Evolutionary conservation across 495 filamentous ascomycete genomes (phyloP).

Genomic region (Bacidia rubella): DNA sequence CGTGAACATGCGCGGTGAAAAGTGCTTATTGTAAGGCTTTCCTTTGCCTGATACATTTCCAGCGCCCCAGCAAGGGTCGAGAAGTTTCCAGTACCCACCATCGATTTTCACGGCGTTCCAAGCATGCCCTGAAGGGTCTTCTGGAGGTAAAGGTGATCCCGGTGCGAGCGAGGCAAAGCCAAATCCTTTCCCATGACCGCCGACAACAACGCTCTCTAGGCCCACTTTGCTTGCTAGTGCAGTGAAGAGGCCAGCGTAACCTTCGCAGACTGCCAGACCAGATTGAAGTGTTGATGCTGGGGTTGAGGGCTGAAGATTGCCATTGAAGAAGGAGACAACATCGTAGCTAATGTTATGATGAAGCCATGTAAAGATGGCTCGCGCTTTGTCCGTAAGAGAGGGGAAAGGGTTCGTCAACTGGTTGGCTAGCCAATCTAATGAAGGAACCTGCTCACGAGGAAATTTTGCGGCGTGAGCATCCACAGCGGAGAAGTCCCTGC

Average conservation of each 20-base stretch:
- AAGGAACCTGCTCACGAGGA: conserved; percentile 39
- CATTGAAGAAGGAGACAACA: conserved; percentile 57
- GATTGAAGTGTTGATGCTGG: conserved; percentile 51
- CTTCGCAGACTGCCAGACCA: conserved; percentile 80
- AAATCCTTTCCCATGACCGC: conserved; percentile 79
- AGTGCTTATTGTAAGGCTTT: conserved; percentile 48
- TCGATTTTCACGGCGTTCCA: conserved; percentile 92
- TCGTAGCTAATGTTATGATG: conserved; percentile 92
- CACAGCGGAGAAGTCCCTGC: conserved; percentile 74
- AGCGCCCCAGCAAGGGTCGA: conserved; percentile 90
- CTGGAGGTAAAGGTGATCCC: conserved; percentile 44
- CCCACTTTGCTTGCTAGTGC: conserved; percentile 61
- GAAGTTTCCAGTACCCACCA: conserved; percentile 74
- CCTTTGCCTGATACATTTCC: conserved; percentile 41
- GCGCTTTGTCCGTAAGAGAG: conserved; percentile 75
- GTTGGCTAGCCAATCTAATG: conserved; percentile 54
- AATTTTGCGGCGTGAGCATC: conserved; percentile 68
- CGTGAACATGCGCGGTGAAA: conserved; percentile 59
- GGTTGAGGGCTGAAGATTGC: conserved; percentile 49
- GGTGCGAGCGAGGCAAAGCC: conserved; percentile 44
- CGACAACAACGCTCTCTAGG: conserved; percentile 52
- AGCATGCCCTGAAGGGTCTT: conserved; percentile 50
- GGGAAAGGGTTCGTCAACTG: conserved; percentile 68
- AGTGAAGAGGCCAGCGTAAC: conserved; percentile 75
- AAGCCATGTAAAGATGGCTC: conserved; percentile 85